Base-by-base conservation (phyloP, 371 early-diverging fungal genomes). In the Mucor indicus region DNA sequence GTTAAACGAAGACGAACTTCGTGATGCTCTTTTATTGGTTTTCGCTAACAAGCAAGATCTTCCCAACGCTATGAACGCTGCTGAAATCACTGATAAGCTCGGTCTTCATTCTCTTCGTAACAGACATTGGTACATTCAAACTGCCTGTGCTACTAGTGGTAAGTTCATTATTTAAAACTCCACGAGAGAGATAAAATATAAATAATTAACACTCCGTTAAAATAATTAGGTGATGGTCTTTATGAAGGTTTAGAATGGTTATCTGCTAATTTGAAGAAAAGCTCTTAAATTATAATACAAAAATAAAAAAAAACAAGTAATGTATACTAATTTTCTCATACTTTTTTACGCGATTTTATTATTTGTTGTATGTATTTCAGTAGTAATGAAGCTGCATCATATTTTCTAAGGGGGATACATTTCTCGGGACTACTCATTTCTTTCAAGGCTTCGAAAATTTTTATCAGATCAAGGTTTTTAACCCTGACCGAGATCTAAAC, bases 31-130 rank as follows among this genome's bases (percentile, higher is more conserved):
- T 42, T 74, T 97, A 66, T 75, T 95, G 52, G 96, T 98, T 43
- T 86, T 95, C 72, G 96, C 97, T 44, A 95, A 96, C 77, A 96
- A 98, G 79, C 96, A 93, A 77, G 98, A 98, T 78, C 82, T 95
- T 81, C 83, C 82, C 21, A 93, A 94, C 17, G 95, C 96, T 43
- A 90, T 96, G 95, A 83, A 86, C 37, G 81, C 90, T 27, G 91
- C 95, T 27, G 94, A 98, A 67, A 91, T 98, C 39, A 87, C 93
- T n/a, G 93, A 95, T 50, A 83, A 83, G 19, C 71, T 98, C 33
- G 93, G 93, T 22, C 72, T 98, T 57, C 85, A 87, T 46, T 78
- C 84, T 17, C 72, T 98, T 57, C 87, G 87, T 73, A 88, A 88
- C 72, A 75, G 98, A 57, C 90, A 86, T 57, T 98, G 96, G 96